phyloP scores from a whole-genome alignment of 306 rosid genomes.

The Pachyrhizus erosus region DNA sequence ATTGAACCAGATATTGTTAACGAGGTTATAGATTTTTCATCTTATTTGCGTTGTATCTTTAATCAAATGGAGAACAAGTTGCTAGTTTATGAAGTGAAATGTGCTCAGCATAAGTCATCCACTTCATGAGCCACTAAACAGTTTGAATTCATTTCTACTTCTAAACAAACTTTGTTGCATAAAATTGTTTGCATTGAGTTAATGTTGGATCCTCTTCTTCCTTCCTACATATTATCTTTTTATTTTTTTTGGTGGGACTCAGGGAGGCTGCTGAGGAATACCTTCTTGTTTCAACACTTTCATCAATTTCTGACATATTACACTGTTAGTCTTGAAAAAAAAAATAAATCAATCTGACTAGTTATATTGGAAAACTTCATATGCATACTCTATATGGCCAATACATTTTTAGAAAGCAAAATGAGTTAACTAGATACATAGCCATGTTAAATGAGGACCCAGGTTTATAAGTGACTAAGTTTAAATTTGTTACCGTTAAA shows the following conservation, averaged over 20 bases:
- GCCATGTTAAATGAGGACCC: not conserved
- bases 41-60: conserved; percentile 1
- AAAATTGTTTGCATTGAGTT: conserved; percentile 28
- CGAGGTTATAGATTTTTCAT: not conserved
- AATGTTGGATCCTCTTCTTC: not conserved
- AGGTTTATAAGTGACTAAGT: not conserved
- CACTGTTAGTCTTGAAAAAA: not conserved
- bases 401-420: conserved; percentile 14
- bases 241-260: not conserved
- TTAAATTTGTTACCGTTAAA: not conserved
- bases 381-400: conserved; percentile 14
- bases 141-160: conserved; percentile 23
- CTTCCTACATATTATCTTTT: not conserved
- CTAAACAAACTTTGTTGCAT: conserved; percentile 11
- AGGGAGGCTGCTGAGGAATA: not conserved
- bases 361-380: not conserved
- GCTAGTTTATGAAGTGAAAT: conserved; percentile 27
- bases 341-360: not conserved
- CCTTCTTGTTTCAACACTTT: not conserved
- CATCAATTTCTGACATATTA: not conserved
- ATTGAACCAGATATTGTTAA: not conserved
- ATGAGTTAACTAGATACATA: conserved; percentile 1
- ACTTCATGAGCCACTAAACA: conserved; percentile 13
- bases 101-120: conserved; percentile 19
- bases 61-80: conserved; percentile 15